Evolutionary conservation across 768 basidiomycete genomes (phyloP), one percentile per base, ranked within the genome.

Genomic region (Gelatoporia subvermispora): DNA sequence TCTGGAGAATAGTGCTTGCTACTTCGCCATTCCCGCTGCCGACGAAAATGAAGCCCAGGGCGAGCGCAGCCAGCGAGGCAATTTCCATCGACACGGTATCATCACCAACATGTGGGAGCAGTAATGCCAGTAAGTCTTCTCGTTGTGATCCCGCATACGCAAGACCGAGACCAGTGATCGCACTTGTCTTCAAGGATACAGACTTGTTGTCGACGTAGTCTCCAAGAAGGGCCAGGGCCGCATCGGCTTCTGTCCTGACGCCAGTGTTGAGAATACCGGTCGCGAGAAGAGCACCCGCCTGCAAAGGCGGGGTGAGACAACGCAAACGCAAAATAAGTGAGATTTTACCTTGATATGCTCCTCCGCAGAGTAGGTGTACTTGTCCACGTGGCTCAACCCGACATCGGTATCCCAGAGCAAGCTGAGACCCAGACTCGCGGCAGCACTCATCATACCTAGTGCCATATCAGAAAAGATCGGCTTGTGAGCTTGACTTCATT

Each of bases 331-430:
- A 36, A 23, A 31, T 5, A 39, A 18, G 35, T 8, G 18, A 42
- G 3, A 22, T 52, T 55, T 35, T 52, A 79, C 85, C 74, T 98
- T 98, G 76, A 98, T 97, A 66, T 93, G 77, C 64, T 99, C 96
- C 58, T 99, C 96, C 1, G 88, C 70, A 0, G 92, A 93, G 64
- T 98, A 98, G 20, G 94, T 91, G 71, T 97, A 98, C 67, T 92
- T 96, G 73, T 99, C 96, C 56, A 97, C 85, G 55, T 95, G 92
- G 60, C 83, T 85, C 35, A 98, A 75, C 58, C 96, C 96, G 48
- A 88, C 78, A 49, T 98, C 96, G 8, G 90, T 90, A 62, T 98
- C 93, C 96, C 96, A 99, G 1, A 99, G 73, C 53, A 97, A 73
- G 69, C 87, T 88, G 37, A 98, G 74, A 17, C 96, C 96, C 46